These are phyloP conservation scores for Ceratobasidium sp. DNA, from an alignment of 1,284 basidiomycete species.

Conservation along the genomic window DNA sequence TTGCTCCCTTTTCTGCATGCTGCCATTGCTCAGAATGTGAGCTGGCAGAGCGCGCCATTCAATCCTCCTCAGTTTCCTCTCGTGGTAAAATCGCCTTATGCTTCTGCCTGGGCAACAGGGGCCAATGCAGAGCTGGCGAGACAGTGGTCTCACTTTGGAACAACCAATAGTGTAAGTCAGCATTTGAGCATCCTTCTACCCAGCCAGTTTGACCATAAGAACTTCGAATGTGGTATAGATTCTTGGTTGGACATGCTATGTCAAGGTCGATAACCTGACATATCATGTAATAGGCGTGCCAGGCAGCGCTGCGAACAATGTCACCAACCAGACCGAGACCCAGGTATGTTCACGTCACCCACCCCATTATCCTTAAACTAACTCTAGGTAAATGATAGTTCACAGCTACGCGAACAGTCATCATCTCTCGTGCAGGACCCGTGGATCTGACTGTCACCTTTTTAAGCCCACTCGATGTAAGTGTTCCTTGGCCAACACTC, in stretches of 20 bases:
- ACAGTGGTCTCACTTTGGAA: constrained; percentile 12
- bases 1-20: background rate
- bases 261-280: constrained; percentile 64
- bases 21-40: constrained; percentile 13
- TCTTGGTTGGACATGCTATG: constrained; percentile 71
- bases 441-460: constrained; percentile 66
- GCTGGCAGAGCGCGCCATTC: constrained; percentile 10
- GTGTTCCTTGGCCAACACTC: constrained; percentile 1
- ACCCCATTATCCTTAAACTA: constrained; percentile 51
- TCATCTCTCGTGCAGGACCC: constrained; percentile 65
- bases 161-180: background rate
- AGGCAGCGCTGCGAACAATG: constrained; percentile 55
- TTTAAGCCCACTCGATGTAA: constrained; percentile 65
- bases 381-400: constrained; percentile 54
- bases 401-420: constrained; percentile 67
- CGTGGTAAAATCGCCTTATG: constrained; percentile 23
- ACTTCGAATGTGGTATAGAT: constrained; percentile 52
- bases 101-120: constrained; percentile 1
- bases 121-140: background rate
- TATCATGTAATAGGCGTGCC: constrained; percentile 68
- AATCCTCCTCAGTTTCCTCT: constrained; percentile 25
- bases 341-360: constrained; percentile 51
- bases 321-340: constrained; percentile 60
- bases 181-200: background rate
- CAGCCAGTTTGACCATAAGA: background rate